Percentiles rank a stretch among this genome's conserved stretches.
phyloP scores from a whole-genome alignment of 257 asterid genomes.

The Orobanche coerulescens region DNA sequence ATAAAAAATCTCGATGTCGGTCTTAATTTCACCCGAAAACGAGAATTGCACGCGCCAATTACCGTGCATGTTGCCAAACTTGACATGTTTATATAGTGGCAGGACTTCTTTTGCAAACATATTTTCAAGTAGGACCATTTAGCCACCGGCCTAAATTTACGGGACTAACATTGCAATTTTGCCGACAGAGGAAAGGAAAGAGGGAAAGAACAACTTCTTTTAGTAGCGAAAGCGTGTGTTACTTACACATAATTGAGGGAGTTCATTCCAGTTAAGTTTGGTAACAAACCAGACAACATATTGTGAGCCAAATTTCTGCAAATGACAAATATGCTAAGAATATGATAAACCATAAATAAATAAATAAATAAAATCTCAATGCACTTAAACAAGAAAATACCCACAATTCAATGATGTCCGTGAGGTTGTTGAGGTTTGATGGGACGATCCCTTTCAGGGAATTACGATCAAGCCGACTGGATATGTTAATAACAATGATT shows the following conservation, averaged over 20 bases:
- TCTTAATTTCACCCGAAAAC: too few species aligned
- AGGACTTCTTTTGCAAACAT: too few species aligned
- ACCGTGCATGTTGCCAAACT: too few species aligned
- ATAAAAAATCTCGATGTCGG: too few species aligned
- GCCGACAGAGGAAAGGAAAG: too few species aligned
- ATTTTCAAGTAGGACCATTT: too few species aligned
- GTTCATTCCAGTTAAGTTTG: slow-evolving; percentile 69
- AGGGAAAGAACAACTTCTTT: not conserved
- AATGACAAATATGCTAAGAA: not conserved
- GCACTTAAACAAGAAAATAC: slow-evolving; percentile 26
- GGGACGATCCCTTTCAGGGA: slow-evolving; percentile 51
- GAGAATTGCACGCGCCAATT: too few species aligned
- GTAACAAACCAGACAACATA: slow-evolving; percentile 57
- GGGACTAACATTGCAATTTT: too few species aligned
- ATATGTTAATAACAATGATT: not conserved
- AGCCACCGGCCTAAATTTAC: too few species aligned
- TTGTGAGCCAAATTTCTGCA: slow-evolving; percentile 82
- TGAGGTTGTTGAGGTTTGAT: slow-evolving; percentile 59
- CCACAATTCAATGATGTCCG: slow-evolving; percentile 64
- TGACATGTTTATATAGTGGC: too few species aligned
- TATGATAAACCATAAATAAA: not conserved
- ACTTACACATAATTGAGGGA: slow-evolving; percentile 77
- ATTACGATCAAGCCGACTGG: slow-evolving; percentile 90
- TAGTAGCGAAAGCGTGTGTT: not conserved
- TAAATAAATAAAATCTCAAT: not conserved